Conservation (phyloP, 192 early-diverging fungal genomes). For the Backusella morwellensis region DNA sequence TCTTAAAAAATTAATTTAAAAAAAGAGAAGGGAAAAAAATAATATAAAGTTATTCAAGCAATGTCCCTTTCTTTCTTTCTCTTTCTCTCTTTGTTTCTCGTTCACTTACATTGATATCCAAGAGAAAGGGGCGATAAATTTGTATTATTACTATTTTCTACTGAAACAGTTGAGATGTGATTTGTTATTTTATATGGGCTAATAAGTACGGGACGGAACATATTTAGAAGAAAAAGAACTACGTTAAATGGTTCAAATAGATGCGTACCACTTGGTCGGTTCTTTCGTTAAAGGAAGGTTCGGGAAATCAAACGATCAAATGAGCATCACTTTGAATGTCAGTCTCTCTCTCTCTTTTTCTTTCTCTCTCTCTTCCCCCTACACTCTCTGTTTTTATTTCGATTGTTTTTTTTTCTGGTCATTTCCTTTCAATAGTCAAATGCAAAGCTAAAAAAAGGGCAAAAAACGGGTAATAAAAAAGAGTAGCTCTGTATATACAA, state of each 20-base stretch:
- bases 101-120: background rate
- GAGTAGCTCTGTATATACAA: too few relatives aligned
- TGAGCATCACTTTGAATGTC: background rate
- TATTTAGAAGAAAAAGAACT: constrained; percentile 3
- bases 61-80: background rate
- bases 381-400: background rate
- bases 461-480: too few relatives aligned
- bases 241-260: background rate
- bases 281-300: background rate
- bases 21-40: background rate
- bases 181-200: background rate
- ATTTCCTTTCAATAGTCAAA: background rate
- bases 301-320: constrained; percentile 3
- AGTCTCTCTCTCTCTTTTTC: background rate
- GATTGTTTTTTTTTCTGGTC: background rate
- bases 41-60: background rate
- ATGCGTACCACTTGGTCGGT: background rate
- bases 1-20: background rate
- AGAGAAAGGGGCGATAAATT: background rate
- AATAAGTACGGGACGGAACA: background rate
- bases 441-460: background rate
- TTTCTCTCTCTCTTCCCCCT: background rate
- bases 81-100: background rate
- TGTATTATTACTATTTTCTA: background rate
- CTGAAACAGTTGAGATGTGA: background rate